These are phyloP conservation scores for Fusarium albidum DNA, from an alignment of 2,329 filamentous ascomycete genomes.

Conservation along the genomic window DNA sequence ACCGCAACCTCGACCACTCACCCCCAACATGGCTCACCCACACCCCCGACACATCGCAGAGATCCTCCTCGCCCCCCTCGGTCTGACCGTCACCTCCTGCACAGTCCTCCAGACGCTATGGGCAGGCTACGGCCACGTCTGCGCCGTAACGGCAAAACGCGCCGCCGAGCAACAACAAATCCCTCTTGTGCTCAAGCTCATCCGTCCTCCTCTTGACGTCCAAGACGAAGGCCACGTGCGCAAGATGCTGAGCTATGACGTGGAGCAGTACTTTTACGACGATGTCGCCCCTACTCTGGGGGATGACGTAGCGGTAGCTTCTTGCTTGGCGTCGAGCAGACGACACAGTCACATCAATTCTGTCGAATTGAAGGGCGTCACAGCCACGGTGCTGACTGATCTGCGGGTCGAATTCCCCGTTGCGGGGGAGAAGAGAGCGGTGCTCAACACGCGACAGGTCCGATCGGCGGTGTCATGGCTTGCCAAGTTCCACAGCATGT, in stretches of 20 bases:
- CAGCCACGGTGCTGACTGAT: constrained; percentile 67
- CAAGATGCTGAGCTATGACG: constrained; percentile 72
- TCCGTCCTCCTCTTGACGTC: constrained; percentile 52
- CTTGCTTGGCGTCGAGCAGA: constrained; percentile 58
- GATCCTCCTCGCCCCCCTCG: constrained; percentile 50
- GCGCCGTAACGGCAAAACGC: constrained; percentile 50
- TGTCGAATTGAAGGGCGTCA: constrained; percentile 49
- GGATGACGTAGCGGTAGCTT: constrained; percentile 55
- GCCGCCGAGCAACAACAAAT: too few species aligned
- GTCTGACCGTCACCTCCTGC: constrained; percentile 50
- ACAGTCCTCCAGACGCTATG: constrained; percentile 54
- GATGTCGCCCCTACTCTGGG: constrained; percentile 60
- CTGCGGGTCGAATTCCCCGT: constrained; percentile 62
- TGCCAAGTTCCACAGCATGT: constrained; percentile 65
- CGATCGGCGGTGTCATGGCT: constrained; percentile 68
- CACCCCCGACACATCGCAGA: constrained; percentile 44
- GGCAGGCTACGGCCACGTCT: constrained; percentile 65
- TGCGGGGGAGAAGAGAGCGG: constrained; percentile 60
- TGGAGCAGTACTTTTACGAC: constrained; percentile 72
- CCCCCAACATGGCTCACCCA: constrained; percentile 16
- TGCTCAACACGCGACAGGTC: constrained; percentile 57
- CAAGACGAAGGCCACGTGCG: constrained; percentile 68
- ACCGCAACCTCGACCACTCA: too few species aligned
- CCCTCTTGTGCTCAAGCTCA: constrained; percentile 69
- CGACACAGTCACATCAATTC: constrained; percentile 29